These are phyloP conservation scores for Suhomyces terraborum DNA, from an alignment of 1,139 yeast species.

Conservation along the genomic window DNA sequence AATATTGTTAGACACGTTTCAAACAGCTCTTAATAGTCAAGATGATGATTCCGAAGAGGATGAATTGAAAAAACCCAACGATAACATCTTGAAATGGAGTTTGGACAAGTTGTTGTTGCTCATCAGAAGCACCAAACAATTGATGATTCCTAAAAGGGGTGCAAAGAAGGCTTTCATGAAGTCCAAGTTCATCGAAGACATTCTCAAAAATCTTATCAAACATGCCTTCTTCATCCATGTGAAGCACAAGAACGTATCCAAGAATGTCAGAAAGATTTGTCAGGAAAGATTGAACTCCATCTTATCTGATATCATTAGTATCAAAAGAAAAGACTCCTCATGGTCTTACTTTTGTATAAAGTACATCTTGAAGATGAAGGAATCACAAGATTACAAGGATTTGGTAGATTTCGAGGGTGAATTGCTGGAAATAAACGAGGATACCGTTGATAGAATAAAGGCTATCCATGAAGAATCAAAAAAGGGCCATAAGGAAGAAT, in stretches of 20 bases:
- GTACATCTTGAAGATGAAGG: conserved; percentile 30
- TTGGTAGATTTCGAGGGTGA: conserved; percentile 57
- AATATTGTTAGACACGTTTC: conserved; percentile 29
- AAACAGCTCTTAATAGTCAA: conserved; percentile 22
- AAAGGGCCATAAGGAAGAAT: conserved; percentile 23
- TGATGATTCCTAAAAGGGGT: conserved; percentile 14
- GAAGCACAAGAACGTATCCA: conserved; percentile 25
- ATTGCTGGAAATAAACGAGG: conserved; percentile 47
- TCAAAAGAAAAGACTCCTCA: conserved; percentile 43
- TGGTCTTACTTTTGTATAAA: conserved; percentile 59
- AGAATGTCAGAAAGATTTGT: conserved; percentile 41
- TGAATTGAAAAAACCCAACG: conserved; percentile 31
- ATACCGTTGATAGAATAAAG: conserved; percentile 53
- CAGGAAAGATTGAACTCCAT: conserved; percentile 67
- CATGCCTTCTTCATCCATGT: conserved; percentile 54
- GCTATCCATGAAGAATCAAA: conserved; percentile 39
- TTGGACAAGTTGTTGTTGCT: conserved; percentile 66
- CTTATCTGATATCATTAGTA: conserved; percentile 57
- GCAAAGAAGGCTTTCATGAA: conserved; percentile 15
- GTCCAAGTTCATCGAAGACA: conserved; percentile 46
- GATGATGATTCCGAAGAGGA: conserved; percentile 17
- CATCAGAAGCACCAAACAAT: conserved; percentile 50
- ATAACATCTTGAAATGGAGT: conserved; percentile 61
- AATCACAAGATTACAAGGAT: conserved; percentile 28
- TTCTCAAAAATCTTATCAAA: conserved; percentile 54